Evolutionary conservation across 2,329 filamentous ascomycete genomes (phyloP).

Genomic region (Exophiala xenobiotica): DNA sequence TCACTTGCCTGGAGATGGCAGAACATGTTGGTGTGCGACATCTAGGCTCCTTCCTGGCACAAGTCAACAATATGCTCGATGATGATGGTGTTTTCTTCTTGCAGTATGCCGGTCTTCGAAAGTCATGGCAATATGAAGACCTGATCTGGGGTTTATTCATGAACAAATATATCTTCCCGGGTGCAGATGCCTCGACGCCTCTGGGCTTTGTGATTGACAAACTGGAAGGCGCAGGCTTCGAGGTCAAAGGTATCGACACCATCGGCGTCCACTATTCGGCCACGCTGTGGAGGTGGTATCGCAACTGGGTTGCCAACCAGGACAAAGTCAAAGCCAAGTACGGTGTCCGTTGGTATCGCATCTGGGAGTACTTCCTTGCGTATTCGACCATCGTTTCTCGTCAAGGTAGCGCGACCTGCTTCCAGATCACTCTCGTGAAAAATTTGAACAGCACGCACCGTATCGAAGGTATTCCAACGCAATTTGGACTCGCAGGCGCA

Average conservation of each 20-base stretch:
- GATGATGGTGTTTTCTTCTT: conserved; percentile 96
- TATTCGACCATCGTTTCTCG: conserved; percentile 81
- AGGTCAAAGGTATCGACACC: conserved; percentile 89
- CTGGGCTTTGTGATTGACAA: conserved; percentile 82
- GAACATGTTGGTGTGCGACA: conserved; percentile 97
- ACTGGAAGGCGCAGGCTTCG: conserved; percentile 82
- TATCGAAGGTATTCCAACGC: conserved; percentile 68
- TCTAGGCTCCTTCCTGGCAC: conserved; percentile 74
- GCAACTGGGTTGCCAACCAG: conserved; percentile 93
- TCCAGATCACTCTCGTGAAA: conserved; percentile 83
- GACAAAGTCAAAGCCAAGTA: conserved; percentile 95
- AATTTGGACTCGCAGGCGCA: conserved; percentile 69
- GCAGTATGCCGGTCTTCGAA: conserved; percentile 90
- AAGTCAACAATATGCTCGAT: conserved; percentile 93
- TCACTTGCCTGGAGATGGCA: conserved; percentile 96
- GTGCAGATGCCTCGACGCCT: conserved; percentile 91
- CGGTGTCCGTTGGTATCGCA: conserved; percentile 91
- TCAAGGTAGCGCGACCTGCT: conserved; percentile 81
- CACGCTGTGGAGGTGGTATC: conserved; percentile 96
- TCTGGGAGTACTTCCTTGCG: conserved; percentile 90
- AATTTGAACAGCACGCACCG: conserved; percentile 86
- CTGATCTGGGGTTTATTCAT: conserved; percentile 98
- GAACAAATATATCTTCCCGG: conserved; percentile 99
- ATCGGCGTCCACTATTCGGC: conserved; percentile 96
- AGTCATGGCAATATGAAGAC: conserved; percentile 97